phyloP scores from a whole-genome alignment of 768 basidiomycete species.

The Amanita pallidorosea region DNA sequence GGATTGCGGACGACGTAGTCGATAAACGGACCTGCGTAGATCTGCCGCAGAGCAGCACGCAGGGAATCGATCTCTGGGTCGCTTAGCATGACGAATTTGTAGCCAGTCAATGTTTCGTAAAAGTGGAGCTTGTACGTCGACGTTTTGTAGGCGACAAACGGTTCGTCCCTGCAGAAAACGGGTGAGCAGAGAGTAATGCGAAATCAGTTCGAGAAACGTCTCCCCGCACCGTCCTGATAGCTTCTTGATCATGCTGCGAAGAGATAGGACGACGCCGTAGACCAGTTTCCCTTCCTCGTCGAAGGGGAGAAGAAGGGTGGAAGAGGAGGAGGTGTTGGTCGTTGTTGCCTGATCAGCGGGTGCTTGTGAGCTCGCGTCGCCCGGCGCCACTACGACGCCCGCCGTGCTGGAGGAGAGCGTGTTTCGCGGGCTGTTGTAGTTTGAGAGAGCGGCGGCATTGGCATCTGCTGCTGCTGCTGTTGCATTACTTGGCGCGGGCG shows the following conservation, averaged over 20 bases:
- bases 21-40: constrained; percentile 89
- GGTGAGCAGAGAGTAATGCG: background rate
- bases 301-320: constrained; percentile 66
- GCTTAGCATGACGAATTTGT: constrained; percentile 92
- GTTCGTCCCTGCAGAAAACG: constrained; percentile 37
- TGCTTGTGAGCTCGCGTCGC: constrained; percentile 21
- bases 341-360: constrained; percentile 23
- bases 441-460: constrained; percentile 22
- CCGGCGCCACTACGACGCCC: constrained; percentile 58
- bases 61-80: constrained; percentile 80
- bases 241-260: constrained; percentile 94
- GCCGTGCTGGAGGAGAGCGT: constrained; percentile 57
- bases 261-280: constrained; percentile 86
- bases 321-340: constrained; percentile 20
- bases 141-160: constrained; percentile 84
- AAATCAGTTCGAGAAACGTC: background rate
- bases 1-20: constrained; percentile 94
- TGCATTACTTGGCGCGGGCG: constrained; percentile 14
- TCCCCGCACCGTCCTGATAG: constrained; percentile 64
- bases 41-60: constrained; percentile 72
- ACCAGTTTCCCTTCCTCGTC: constrained; percentile 98
- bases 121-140: constrained; percentile 90
- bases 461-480: constrained; percentile 14
- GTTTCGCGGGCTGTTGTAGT: constrained; percentile 50
- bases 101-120: constrained; percentile 84